A percentile compares a stretch with the other conserved stretches of the same genome.
phyloP scores from a whole-genome alignment of 2,329 filamentous ascomycete species.

The Dactylellina drechsleri region DNA sequence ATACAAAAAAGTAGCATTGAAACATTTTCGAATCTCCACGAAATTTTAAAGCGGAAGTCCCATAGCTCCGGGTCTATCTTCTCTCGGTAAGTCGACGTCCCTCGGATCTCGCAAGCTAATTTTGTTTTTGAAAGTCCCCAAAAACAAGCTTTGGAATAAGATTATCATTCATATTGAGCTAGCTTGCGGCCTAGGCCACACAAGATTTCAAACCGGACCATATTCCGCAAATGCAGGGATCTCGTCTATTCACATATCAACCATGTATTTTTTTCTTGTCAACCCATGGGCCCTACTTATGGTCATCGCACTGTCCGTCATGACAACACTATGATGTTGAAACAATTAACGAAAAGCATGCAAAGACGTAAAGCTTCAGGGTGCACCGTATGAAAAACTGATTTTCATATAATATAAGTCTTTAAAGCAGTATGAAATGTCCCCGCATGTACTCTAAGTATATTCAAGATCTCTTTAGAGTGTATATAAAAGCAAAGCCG shows the following conservation, averaged over 20 bases:
- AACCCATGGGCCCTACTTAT: conserved; percentile 39
- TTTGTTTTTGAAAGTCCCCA: conserved; percentile 9
- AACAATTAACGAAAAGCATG: not conserved
- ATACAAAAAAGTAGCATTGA: conserved; percentile 29
- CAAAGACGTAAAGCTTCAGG: conserved; percentile 19
- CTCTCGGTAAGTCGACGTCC: conserved; percentile 9
- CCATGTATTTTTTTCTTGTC: conserved; percentile 11
- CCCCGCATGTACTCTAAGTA: not conserved
- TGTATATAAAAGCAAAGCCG: not conserved
- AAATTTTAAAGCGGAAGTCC: conserved; percentile 35
- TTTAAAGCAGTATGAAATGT: too few species aligned
- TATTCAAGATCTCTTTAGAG: conserved; percentile 17
- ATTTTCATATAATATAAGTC: too few species aligned
- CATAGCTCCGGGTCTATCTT: conserved; percentile 21
- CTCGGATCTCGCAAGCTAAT: too few species aligned
- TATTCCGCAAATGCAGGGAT: too few species aligned
- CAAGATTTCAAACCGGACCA: not conserved
- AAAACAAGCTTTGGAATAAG: conserved; percentile 21
- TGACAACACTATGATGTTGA: conserved; percentile 52
- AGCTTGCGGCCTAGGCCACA: conserved; percentile 10
- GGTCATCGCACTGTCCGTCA: conserved; percentile 49
- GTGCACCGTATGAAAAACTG: conserved; percentile 10
- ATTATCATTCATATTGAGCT: too few species aligned
- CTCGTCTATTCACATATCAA: conserved; percentile 12
- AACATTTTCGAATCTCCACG: conserved; percentile 13